Base-by-base conservation (phyloP, 2,329 filamentous ascomycete species). In the Amphichorda felina region DNA sequence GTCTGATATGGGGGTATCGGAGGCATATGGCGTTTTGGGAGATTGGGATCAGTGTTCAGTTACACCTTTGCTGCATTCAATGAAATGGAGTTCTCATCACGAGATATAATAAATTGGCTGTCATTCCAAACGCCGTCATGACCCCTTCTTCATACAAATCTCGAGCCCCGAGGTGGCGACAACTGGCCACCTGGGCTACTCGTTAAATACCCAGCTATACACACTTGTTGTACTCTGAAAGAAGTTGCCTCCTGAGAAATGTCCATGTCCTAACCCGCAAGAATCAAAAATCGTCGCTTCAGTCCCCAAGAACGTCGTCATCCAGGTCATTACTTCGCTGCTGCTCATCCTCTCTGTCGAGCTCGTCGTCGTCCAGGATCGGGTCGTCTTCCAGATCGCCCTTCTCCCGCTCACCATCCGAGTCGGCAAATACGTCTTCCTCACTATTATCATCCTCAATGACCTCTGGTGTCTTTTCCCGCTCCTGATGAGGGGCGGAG, bases 321-420 rank as follows among this genome's bases (percentile, higher is more conserved):
- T 66, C 61, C 40, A 52, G 57, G 34, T 61, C 61, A 40, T 61
- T 53, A 43, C 46, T 45, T 35, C 41, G 44, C 41, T 40, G 45
- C 40, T 46, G 49, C 36, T 44, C 46, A 34, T 52, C 46, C 24
- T 55, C 48, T 18, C 52, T 53, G 39, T 56, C 53, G 24, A 51
- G 54, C 21, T 48, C 56, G 32, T 57, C 57, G 32, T 57, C 57
- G 13, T 55, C 56, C 5, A 24, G 15, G 29, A 59, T 53, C 2
- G 50, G 50, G 26, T 72, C 68, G 5, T 68, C 60, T 18, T 71
- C 72, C 17, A 75, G 43, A 40, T 72, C 69, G 0, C 53, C 65
- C 26, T 64, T 63, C 37, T 65, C 63, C 26, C 16, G 9, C 9
- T 30, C 29, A 4, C 54, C 51, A 8, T 56, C 57, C 8, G 60